Evolutionary conservation across 495 filamentous ascomycete genomes (phyloP).

Genomic region (Aspergillus diversus): DNA sequence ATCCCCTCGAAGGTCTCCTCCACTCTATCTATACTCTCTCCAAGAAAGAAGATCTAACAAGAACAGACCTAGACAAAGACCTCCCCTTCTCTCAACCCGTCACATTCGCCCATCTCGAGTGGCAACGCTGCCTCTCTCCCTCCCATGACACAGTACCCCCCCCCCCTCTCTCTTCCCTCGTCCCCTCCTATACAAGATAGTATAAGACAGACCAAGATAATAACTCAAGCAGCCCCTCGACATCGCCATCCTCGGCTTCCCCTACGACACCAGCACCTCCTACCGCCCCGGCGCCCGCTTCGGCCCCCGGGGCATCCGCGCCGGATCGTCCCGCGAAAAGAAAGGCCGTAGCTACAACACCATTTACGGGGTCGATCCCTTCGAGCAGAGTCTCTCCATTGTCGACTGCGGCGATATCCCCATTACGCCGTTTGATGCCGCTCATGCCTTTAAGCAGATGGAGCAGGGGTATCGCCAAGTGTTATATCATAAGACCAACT

Average conservation of each 20-base stretch:
- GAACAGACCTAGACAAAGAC: slow-evolving; percentile 30
- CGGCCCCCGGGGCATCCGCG: slow-evolving; percentile 68
- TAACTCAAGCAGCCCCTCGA: slow-evolving; percentile 21
- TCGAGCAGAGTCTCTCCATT: slow-evolving; percentile 57
- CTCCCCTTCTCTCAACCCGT: slow-evolving; percentile 33
- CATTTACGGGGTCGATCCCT: slow-evolving; percentile 49
- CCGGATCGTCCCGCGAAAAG: slow-evolving; percentile 51
- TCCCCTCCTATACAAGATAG: neutral
- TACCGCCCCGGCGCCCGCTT: slow-evolving; percentile 73
- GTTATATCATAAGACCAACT: slow-evolving; percentile 30
- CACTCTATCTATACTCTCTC: neutral
- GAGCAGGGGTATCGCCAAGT: slow-evolving; percentile 51
- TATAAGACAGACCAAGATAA: neutral
- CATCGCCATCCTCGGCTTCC: slow-evolving; percentile 31
- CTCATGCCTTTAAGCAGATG: slow-evolving; percentile 62
- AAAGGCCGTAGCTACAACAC: slow-evolving; percentile 35
- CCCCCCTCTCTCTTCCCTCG: neutral
- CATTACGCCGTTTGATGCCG: slow-evolving; percentile 61
- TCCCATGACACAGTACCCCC: slow-evolving; percentile 19
- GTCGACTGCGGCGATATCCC: slow-evolving; percentile 68
- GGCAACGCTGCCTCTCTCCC: slow-evolving; percentile 28
- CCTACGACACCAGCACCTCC: slow-evolving; percentile 50
- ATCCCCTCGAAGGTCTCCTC: slow-evolving; percentile 15
- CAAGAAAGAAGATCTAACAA: neutral
- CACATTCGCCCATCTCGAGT: slow-evolving; percentile 33